Percentiles rank a stretch among this genome's conserved stretches.
Conservation (phyloP, 176 grass and related monocot genomes). For the Musa acuminata region DNA sequence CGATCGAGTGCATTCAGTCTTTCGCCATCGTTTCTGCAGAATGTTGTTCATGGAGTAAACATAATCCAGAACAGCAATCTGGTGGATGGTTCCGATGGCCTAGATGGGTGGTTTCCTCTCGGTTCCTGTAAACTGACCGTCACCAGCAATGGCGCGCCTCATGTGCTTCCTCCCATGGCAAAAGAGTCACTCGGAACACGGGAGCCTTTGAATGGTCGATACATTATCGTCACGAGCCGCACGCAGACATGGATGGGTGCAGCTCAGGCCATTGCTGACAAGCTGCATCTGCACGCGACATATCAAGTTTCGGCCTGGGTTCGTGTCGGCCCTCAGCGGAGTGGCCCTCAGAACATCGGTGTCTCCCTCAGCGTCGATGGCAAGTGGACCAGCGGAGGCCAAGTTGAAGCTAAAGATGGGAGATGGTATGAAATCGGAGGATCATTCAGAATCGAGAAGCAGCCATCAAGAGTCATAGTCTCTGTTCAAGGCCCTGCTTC, state of each 20-base stretch:
- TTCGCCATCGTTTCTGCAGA: constrained; percentile 17
- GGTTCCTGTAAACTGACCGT: constrained; percentile 46
- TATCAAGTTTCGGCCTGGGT: constrained; percentile 88
- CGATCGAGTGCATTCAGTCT: too few relatives aligned
- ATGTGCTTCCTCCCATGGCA: constrained; percentile 56
- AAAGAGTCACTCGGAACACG: constrained; percentile 39
- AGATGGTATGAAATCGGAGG: constrained; percentile 81
- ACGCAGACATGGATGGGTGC: constrained; percentile 80
- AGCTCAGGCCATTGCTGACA: constrained; percentile 61
- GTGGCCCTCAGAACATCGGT: constrained; percentile 46
- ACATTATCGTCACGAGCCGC: constrained; percentile 60
- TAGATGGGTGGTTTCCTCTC: constrained; percentile 54
- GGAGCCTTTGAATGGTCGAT: constrained; percentile 53
- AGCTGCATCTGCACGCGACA: constrained; percentile 48
- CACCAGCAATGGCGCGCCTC: constrained; percentile 35
- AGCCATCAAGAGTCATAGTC: constrained; percentile 35
- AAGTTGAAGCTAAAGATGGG: constrained; percentile 55
- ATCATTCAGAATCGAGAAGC: constrained; percentile 61
- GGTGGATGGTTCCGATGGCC: constrained; percentile 28
- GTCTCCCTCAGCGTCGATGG: constrained; percentile 42
- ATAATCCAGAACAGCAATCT: constrained; percentile 70
- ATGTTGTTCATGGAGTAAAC: constrained; percentile 60
- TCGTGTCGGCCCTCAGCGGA: constrained; percentile 34
- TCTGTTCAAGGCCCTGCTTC: constrained; percentile 61
- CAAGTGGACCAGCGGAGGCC: constrained; percentile 67